A percentile compares a stretch with the other conserved stretches of the same genome.
Evolutionary conservation across 2,329 filamentous ascomycete genomes (phyloP).

Genomic region (Alternaria metachromatica): DNA sequence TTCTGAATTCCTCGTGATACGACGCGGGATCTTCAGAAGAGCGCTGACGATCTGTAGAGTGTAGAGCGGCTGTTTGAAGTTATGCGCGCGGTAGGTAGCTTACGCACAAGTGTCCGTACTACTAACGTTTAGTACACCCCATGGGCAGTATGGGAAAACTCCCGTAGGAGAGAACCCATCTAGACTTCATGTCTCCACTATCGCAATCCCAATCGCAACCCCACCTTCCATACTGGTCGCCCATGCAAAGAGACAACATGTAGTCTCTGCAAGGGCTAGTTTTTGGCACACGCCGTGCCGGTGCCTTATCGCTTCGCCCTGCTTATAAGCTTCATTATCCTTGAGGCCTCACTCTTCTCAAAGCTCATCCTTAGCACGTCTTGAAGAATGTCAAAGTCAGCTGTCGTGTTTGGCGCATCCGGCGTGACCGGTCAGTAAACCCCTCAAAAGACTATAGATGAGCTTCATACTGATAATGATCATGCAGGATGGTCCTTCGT

Average conservation of each 20-base stretch:
- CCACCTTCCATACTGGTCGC: background rate
- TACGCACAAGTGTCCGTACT: background rate
- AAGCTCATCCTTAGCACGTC: background rate
- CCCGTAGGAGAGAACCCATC: background rate
- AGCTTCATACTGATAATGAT: background rate
- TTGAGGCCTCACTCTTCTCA: background rate
- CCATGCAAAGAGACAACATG: background rate
- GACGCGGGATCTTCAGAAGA: background rate
- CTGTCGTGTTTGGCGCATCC: conserved; percentile 52
- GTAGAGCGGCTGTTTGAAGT: background rate
- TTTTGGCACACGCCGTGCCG: background rate
- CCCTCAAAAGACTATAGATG: background rate
- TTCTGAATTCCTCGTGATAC: background rate
- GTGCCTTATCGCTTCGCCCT: background rate
- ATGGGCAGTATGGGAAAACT: background rate
- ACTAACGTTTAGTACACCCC: background rate
- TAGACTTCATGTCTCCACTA: background rate
- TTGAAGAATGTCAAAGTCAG: conserved; percentile 42
- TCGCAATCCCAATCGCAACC: background rate
- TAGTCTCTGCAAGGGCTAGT: background rate
- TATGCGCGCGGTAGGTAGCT: background rate
- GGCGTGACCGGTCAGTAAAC: conserved; percentile 38
- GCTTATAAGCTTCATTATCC: background rate
- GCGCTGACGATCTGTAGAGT: background rate
- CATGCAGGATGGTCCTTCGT: conserved; percentile 52